These are phyloP conservation scores for Botryotinia calthae DNA, from an alignment of 2,329 filamentous ascomycete species.

Conservation along the genomic window DNA sequence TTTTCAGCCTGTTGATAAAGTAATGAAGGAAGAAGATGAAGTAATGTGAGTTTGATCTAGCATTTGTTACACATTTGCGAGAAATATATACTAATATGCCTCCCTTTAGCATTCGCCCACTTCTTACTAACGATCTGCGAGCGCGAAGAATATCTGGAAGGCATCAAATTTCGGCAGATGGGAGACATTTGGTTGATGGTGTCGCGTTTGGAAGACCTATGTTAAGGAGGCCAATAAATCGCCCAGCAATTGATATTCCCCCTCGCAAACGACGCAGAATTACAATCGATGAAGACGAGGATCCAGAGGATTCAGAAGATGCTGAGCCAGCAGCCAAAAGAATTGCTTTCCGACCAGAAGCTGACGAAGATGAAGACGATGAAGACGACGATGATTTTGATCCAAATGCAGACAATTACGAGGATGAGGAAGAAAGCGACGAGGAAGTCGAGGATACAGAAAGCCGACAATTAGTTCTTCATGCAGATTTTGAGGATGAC, in stretches of 20 bases:
- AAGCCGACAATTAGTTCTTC: conserved; percentile 28
- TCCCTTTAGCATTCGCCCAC: conserved; percentile 66
- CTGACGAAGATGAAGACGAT: conserved; percentile 21
- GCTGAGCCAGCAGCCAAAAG: conserved; percentile 34
- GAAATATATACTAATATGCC: conserved; percentile 15
- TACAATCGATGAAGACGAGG: conserved; percentile 42
- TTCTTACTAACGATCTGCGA: conserved; percentile 71
- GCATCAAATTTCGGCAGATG: conserved; percentile 75
- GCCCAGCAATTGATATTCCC: conserved; percentile 69
- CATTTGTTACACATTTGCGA: not conserved
- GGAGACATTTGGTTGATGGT: conserved; percentile 80
- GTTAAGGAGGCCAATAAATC: conserved; percentile 55
- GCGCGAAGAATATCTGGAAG: conserved; percentile 72
- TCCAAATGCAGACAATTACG: conserved; percentile 22
- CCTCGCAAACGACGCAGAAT: conserved; percentile 67
- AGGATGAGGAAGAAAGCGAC: conserved; percentile 36
- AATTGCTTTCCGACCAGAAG: not conserved
- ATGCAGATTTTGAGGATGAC: conserved; percentile 41
- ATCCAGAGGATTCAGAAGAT: conserved; percentile 35
- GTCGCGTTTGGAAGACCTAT: conserved; percentile 77
- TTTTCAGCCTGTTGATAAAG: conserved; percentile 67
- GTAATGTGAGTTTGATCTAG: conserved; percentile 59
- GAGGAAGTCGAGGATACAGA: conserved; percentile 36
- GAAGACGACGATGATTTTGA: conserved; percentile 35
- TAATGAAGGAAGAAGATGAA: conserved; percentile 81